A percentile compares a stretch with the other conserved stretches of the same genome.
Evolutionary conservation across 1,284 basidiomycete species (phyloP).

Genomic region (Rhodotorula sp.): DNA sequence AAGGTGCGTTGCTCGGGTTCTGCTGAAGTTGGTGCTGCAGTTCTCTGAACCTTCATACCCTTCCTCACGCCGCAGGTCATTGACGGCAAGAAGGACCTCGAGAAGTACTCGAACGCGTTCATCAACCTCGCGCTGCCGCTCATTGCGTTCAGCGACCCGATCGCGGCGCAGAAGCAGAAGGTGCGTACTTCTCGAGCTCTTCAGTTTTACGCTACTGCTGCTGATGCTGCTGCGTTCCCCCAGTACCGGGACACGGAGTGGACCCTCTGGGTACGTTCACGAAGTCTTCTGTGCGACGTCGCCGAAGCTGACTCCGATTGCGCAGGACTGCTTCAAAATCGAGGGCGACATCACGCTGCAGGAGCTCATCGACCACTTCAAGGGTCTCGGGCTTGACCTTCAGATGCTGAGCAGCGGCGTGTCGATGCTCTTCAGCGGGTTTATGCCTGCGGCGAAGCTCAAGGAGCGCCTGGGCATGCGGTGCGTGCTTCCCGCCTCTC

Average conservation of each 20-base stretch:
- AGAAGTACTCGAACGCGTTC: constrained; percentile 98
- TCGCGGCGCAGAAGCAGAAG: constrained; percentile 85
- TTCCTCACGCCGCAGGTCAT: constrained; percentile 65
- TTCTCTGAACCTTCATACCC: not conserved
- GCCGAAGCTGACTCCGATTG: not conserved
- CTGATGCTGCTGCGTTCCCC: not conserved
- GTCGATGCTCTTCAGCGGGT: constrained; percentile 90
- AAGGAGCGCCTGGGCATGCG: constrained; percentile 82
- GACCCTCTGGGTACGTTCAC: constrained; percentile 81
- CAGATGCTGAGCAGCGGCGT: constrained; percentile 7
- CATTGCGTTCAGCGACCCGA: constrained; percentile 98
- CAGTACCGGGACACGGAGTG: constrained; percentile 81
- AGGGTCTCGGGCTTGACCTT: constrained; percentile 51
- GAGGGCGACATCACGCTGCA: constrained; percentile 83
- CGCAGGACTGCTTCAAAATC: constrained; percentile 69
- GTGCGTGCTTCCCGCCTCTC: constrained; percentile 25
- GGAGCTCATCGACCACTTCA: constrained; percentile 84
- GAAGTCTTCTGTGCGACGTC: no score
- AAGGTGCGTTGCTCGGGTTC: constrained; percentile 62
- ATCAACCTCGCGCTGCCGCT: constrained; percentile 97
- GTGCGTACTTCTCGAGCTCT: constrained; percentile 39
- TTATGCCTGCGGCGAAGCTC: constrained; percentile 87
- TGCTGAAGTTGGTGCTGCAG: not conserved
- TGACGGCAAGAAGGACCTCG: constrained; percentile 63
- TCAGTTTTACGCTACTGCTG: no score